Evolutionary conservation across 1,284 basidiomycete genomes (phyloP).

Genomic region (Heliocybe sulcata): DNA sequence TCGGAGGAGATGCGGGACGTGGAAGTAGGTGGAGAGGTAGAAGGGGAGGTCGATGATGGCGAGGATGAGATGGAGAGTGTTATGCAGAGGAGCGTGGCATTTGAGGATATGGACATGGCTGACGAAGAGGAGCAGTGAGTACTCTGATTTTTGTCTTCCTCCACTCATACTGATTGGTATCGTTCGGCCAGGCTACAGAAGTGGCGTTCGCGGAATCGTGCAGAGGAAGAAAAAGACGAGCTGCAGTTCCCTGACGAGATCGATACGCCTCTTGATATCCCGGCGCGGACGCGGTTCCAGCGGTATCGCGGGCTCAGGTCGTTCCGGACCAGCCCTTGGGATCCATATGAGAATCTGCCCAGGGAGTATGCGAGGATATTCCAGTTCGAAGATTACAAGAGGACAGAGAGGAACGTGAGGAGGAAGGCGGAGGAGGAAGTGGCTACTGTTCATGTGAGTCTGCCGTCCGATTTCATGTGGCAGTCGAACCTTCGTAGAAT

Average conservation of each 20-base stretch:
- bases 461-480: background rate
- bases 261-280: slow-evolving; percentile 90
- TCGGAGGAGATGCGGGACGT: slow-evolving; percentile 21
- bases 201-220: slow-evolving; percentile 49
- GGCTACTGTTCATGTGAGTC: slow-evolving; percentile 56
- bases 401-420: slow-evolving; percentile 75
- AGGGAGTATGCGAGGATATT: slow-evolving; percentile 93
- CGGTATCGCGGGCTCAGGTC: slow-evolving; percentile 89
- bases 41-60: slow-evolving; percentile 56
- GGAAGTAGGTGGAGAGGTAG: slow-evolving; percentile 30
- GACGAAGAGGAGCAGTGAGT: slow-evolving; percentile 86
- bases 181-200: slow-evolving; percentile 60
- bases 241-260: slow-evolving; percentile 92
- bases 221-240: slow-evolving; percentile 73
- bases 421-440: slow-evolving; percentile 55
- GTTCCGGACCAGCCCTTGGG: slow-evolving; percentile 95
- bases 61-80: slow-evolving; percentile 67
- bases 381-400: slow-evolving; percentile 93
- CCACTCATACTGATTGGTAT: too few relatives aligned
- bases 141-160: too few relatives aligned
- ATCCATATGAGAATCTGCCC: slow-evolving; percentile 95
- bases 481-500: slow-evolving; percentile 3
- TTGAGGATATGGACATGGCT: slow-evolving; percentile 65
- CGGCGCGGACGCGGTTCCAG: slow-evolving; percentile 85
- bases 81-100: slow-evolving; percentile 45